Evolutionary conservation across 163 green algal genomes (phyloP).

Genomic region (Scenedesmus sp.): DNA sequence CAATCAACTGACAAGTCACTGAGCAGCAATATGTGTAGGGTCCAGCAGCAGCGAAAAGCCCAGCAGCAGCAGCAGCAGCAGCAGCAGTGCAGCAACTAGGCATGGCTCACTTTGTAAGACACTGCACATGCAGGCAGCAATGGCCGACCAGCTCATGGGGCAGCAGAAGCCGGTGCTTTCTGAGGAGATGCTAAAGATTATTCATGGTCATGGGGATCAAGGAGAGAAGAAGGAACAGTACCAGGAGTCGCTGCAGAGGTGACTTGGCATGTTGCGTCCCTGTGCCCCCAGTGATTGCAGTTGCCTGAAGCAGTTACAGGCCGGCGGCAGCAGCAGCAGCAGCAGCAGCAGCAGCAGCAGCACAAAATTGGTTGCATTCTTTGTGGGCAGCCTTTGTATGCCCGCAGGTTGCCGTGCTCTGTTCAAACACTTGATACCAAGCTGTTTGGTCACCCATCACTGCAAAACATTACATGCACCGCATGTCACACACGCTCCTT

Average conservation of each 20-base stretch:
- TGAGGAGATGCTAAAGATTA: conserved; percentile 63
- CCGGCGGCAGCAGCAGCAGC: not conserved
- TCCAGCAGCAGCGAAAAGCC: not conserved
- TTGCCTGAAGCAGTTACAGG: not conserved
- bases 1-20: not conserved
- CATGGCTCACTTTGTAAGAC: not conserved
- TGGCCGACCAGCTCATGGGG: not conserved
- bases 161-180: conserved; percentile 34
- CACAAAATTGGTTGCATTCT: not conserved
- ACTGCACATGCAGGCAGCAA: not conserved
- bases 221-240: conserved; percentile 68
- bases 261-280: not conserved
- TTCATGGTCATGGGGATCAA: conserved; percentile 61
- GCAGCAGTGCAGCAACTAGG: not conserved
- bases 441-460: not conserved
- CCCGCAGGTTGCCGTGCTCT: not conserved
- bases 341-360: not conserved
- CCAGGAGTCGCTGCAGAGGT: conserved; percentile 67
- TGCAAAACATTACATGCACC: not conserved
- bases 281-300: not conserved
- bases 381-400: not conserved
- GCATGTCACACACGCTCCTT: not conserved
- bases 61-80: not conserved
- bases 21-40: not conserved
- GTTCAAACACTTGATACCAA: not conserved